Base-by-base conservation (phyloP, 768 basidiomycete genomes). In the Ephemerocybe angulata region DNA sequence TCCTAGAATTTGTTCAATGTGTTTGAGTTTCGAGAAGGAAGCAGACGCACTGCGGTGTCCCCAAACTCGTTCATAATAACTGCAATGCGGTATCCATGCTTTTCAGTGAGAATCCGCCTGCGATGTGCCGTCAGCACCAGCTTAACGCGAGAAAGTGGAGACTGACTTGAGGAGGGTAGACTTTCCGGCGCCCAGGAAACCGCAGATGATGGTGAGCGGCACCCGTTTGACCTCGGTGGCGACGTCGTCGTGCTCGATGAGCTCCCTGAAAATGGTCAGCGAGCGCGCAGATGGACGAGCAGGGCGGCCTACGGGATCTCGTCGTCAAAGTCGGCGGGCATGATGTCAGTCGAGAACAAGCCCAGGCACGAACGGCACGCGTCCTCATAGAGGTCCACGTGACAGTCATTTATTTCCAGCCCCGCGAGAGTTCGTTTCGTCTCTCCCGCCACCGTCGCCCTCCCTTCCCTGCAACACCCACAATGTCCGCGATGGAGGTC, bases 1-100 rank as follows among this genome's bases (percentile, higher is more conserved):
- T 93, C 96, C 89, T 91, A 40, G n/a, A 33, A 52, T 33, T 47
- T 38, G 37, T 41, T 37, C 33, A 22, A 43, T n/a, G 48, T 55
- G 22, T 58, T 43, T 38, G 21, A 31, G 43, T 51, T 21, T 28
- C 25, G 17, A 24, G 22, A 44, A 10, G 27, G 12, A n/a, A 42
- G 15, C 19, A 30, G n/a, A 75, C 85, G 65, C 63, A 91, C 90
- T 62, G 92, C 91, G 19, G 94, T 94, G 66, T 97, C 94, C 8
- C 93, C 96, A 66, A 98, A 98, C 70, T 95, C 93, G 65, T 96
- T 97, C 92, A 97, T 94, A 59, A 96, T 97, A 21, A 99, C 96
- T 4, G 96, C 96, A 53, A 99, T 97, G 33, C 90, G 84, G 65
- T 94, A 93, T 3, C 96, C 95, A 79, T 98, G 96, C 35, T 86